These are phyloP conservation scores for Tuber calosporum DNA, from an alignment of 495 filamentous ascomycete genomes.

Conservation along the genomic window DNA sequence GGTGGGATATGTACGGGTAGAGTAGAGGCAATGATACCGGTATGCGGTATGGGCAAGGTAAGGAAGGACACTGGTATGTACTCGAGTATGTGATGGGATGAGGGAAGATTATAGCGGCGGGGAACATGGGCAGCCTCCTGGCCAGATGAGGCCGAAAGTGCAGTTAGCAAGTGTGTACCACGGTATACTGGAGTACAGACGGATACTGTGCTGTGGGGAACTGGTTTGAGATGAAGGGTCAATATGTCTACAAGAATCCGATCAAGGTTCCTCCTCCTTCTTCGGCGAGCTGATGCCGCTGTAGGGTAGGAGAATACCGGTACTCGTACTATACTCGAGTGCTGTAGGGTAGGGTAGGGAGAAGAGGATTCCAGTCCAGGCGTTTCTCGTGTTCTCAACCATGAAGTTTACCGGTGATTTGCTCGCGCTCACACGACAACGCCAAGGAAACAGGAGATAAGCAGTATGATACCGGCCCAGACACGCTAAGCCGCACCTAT, in stretches of 20 bases:
- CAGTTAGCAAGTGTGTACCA: background rate
- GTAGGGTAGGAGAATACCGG: background rate
- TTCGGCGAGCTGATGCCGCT: background rate
- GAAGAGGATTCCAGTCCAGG: slow-evolving; percentile 21
- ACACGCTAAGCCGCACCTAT: slow-evolving; percentile 28
- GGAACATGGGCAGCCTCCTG: background rate
- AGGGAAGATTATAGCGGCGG: background rate
- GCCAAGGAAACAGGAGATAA: slow-evolving; percentile 32
- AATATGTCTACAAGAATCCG: background rate
- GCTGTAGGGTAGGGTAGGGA: too few species aligned
- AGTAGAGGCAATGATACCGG: background rate
- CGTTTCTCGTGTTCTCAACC: slow-evolving; percentile 12
- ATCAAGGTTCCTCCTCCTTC: background rate
- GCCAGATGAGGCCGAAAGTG: background rate
- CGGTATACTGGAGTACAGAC: too few species aligned
- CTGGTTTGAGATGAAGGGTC: background rate
- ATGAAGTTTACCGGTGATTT: background rate
- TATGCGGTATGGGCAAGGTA: too few species aligned
- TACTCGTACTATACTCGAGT: background rate
- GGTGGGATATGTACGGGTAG: background rate
- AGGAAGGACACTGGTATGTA: background rate
- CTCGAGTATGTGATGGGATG: background rate
- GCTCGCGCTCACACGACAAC: background rate
- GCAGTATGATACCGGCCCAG: slow-evolving; percentile 20
- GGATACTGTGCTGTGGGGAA: too few species aligned